Evolutionary conservation across 2,329 filamentous ascomycete genomes (phyloP).

Genomic region (Trichoderma gracile): DNA sequence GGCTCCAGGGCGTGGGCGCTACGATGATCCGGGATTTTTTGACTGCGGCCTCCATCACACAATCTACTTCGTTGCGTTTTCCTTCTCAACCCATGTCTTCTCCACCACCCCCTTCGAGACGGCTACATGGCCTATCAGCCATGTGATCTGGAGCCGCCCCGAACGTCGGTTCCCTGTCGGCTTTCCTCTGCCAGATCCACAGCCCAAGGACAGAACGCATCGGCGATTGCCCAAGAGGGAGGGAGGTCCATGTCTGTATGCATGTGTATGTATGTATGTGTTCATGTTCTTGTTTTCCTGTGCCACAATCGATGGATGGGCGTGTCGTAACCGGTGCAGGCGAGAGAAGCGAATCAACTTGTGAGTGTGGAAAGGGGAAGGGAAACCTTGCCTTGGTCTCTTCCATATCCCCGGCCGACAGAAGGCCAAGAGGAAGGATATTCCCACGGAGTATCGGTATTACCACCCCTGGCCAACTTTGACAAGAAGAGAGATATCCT

Average conservation of each 20-base stretch:
- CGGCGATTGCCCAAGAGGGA: conserved; percentile 9
- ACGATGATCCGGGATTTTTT: background rate
- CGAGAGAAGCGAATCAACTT: background rate
- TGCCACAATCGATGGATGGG: conserved; percentile 16
- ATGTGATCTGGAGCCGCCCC: conserved; percentile 24
- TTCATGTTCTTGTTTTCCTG: background rate
- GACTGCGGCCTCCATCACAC: background rate
- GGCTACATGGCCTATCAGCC: conserved; percentile 22
- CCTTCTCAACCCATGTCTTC: background rate
- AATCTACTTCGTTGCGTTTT: background rate
- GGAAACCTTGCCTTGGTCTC: background rate
- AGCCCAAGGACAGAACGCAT: background rate
- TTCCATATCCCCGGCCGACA: background rate
- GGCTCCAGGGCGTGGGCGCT: conserved; percentile 9
- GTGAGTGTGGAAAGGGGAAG: background rate
- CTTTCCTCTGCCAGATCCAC: background rate
- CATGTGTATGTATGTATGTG: background rate
- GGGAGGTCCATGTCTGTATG: too few relatives aligned
- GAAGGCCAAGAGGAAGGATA: background rate
- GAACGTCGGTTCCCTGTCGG: background rate
- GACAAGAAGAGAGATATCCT: background rate
- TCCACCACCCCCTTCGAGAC: conserved; percentile 11
- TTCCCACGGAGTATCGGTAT: background rate
- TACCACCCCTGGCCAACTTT: background rate
- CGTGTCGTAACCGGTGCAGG: background rate